Evolutionary conservation across 768 basidiomycete genomes (phyloP), one percentile per base, ranked within the genome.

Genomic region (Pleurotus ostreatus): DNA sequence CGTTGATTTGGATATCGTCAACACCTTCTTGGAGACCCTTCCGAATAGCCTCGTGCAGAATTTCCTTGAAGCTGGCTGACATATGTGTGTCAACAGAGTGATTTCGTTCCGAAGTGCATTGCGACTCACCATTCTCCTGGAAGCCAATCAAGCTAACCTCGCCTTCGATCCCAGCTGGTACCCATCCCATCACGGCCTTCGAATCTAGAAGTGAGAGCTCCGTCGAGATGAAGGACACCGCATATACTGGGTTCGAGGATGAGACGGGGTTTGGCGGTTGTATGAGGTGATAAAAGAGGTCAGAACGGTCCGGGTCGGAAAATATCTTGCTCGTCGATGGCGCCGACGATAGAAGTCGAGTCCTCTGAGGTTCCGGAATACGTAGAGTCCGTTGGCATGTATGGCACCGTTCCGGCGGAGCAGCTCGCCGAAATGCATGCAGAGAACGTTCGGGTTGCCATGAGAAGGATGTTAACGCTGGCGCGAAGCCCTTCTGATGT

Each of bases 261-360:
- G 81, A 81, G 4, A 80, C 44, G 1, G 80, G 75, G 30, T 73
- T 78, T 4, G 84, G 83, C 0, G 83, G 82, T 1, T 77, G 63
- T 18, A 85, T 65, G 40, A 83, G 71, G 65, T 91, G 88, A 70
- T 90, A 91, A 64, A 81, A 89, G 2, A 92, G 68, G 65, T 83
- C 85, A 15, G 84, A 78, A 11, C 88, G 78, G 49, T 75, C 71
- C 1, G 86, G 81, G 65, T 90, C 88, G 6, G 78, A 39, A 26
- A 69, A 64, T 34, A 53, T 23, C 3, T 20, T 40, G n/a, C 38
- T 40, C 11, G 41, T 22, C 6, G 41, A 44, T 22, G 41, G 41
- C 41, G 41, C 7, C 6, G 41, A 44, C 12, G 41, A 44, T n/a
- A 44, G 41, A n/a, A 13, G 8, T 5, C 41, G 41, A 34, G 30